These are phyloP conservation scores for Salix arbutifolia DNA, from an alignment of 345 rosid species.

Conservation along the genomic window DNA sequence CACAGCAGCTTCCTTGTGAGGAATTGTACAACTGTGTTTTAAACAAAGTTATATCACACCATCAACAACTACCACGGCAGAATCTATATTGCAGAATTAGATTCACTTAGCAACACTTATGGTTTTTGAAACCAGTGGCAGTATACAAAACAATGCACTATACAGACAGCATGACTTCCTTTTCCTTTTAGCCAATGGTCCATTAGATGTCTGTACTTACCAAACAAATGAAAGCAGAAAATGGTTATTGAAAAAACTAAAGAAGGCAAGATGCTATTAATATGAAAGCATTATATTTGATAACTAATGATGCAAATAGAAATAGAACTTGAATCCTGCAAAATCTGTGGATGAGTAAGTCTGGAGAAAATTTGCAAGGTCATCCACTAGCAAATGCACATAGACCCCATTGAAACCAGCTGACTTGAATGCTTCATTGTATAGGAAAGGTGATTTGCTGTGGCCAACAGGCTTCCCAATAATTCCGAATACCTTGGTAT, in stretches of 20 bases:
- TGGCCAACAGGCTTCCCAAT: conserved; percentile 93
- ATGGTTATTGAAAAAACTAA: conserved; percentile 1
- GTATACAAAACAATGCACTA: neutral
- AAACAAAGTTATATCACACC: neutral
- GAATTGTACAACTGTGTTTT: conserved; percentile 72
- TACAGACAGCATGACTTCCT: neutral
- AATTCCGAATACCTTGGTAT: conserved; percentile 79
- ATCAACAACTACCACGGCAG: neutral
- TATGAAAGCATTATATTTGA: neutral
- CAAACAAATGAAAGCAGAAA: conserved; percentile 3
- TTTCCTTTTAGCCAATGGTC: neutral
- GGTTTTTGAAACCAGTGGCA: neutral
- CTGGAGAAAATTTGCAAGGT: conserved; percentile 60
- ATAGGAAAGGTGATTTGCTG: conserved; percentile 87
- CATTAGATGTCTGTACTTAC: neutral
- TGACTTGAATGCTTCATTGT: conserved; percentile 86
- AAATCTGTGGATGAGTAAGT: conserved; percentile 80
- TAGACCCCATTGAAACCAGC: conserved; percentile 70
- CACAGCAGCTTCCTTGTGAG: conserved; percentile 85
- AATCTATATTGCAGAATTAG: neutral
- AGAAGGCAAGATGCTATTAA: neutral
- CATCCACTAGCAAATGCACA: conserved; percentile 77
- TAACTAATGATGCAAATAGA: conserved; percentile 3
- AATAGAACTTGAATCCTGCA: conserved; percentile 78
- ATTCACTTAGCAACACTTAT: conserved; percentile 1